Evolutionary conservation across 345 rosid species (phyloP), one percentile per base, ranked within the genome.

Genomic region (Dovyalis caffra): DNA sequence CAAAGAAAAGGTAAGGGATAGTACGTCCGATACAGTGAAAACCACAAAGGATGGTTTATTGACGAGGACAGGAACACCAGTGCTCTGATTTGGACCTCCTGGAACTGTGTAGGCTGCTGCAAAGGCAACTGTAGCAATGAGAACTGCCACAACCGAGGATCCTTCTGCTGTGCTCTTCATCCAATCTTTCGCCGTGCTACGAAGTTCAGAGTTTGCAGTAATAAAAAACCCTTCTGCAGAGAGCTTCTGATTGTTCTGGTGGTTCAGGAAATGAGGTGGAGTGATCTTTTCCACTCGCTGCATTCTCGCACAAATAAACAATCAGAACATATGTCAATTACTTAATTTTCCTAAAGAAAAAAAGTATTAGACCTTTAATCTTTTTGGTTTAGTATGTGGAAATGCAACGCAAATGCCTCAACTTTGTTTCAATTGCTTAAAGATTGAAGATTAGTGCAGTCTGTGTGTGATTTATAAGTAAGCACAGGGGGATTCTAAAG

Each of bases 51-150:
- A 40, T 0, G 31, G 68, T 3, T 66, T 0, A 33, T 51, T 7
- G 26, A 68, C 76, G n/a, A 80, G 28, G 5, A 74, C 34, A 16
- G 86, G 86, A 15, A n/a, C 23, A 43, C 88, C 90, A 0, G 53
- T 37, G 15, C 68, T 45, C 34, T 35, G 21, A 25, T 85, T 69
- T 14, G 57, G 57, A 35, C 86, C 85, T 2, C 83, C 84, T 0
- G 93, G 93, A 60, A 80, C 80, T 0, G 90, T 85, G 72, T 88
- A 88, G 14, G 82, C 88, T 2, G 83, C 89, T 21, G 93, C 79
- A 53, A 90, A 88, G 87, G 88, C 87, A 66, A 88, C 87, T 45
- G 91, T 88, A 3, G 86, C 82, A 31, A 88, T 85, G 11, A 90
- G 77, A 73, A 91, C 89, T 1, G 90, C 87, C 1, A 88, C 90